Evolutionary conservation across 148 eudicot genomes (phyloP).

Genomic region (Oxyria digyna): DNA sequence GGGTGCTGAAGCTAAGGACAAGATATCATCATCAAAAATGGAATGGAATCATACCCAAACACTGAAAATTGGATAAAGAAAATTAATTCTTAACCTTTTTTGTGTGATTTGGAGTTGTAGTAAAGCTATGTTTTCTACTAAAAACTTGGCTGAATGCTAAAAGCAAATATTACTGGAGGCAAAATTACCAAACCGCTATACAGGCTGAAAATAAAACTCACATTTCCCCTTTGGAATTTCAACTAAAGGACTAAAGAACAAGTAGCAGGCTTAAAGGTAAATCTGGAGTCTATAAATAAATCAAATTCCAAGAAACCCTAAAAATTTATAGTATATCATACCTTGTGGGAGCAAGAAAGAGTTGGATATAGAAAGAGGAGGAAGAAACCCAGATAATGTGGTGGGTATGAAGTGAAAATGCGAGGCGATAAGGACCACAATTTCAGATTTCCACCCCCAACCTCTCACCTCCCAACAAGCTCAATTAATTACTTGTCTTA

Average conservation of each 20-base stretch:
- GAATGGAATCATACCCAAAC: not conserved
- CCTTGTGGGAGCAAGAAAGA: not conserved
- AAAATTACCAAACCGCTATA: not conserved
- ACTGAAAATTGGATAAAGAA: too few relatives aligned
- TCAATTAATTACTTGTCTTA: not conserved
- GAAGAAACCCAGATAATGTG: not conserved
- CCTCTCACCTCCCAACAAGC: conserved; percentile 4
- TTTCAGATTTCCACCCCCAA: not conserved
- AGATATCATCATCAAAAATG: not conserved
- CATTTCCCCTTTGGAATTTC: not conserved
- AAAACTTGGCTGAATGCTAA: too few relatives aligned
- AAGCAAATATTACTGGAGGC: not conserved
- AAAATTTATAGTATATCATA: not conserved
- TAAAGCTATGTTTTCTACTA: not conserved
- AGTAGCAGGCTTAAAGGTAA: not conserved
- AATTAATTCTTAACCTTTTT: too few relatives aligned
- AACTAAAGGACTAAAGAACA: not conserved
- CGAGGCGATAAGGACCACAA: conserved; percentile 6
- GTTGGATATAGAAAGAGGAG: not conserved
- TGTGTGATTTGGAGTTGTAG: not conserved
- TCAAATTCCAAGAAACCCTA: not conserved
- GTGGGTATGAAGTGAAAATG: conserved; percentile 4
- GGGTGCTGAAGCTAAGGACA: not conserved
- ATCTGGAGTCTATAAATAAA: not conserved
- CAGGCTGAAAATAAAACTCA: too few relatives aligned